Evolutionary conservation across 2,329 filamentous ascomycete species (phyloP).

Genomic region (Cyclaneusma minus): DNA sequence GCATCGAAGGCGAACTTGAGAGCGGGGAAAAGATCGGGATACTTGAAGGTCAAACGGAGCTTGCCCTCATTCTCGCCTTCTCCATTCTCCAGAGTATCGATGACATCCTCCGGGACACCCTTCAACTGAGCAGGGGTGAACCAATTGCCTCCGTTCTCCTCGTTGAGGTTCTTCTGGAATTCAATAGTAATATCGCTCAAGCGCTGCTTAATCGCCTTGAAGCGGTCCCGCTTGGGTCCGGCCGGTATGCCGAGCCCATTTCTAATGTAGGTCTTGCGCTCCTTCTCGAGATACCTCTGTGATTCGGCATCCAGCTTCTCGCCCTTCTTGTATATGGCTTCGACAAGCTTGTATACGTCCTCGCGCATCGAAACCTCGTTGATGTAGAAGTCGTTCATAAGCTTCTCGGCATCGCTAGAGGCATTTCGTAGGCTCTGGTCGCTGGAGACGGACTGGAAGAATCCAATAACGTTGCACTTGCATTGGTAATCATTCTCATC

Average conservation of each 20-base stretch:
- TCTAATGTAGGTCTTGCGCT: conserved; percentile 60
- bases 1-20: conserved; percentile 62
- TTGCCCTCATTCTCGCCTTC: conserved; percentile 58
- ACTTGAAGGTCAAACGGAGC: conserved; percentile 66
- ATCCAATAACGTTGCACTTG: conserved; percentile 50
- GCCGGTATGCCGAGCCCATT: conserved; percentile 61
- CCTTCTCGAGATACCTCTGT: conserved; percentile 58
- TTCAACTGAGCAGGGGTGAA: conserved; percentile 59
- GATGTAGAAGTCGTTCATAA: conserved; percentile 63
- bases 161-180: conserved; percentile 69
- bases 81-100: conserved; percentile 54
- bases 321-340: conserved; percentile 38
- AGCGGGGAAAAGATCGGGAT: conserved; percentile 64
- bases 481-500: conserved; percentile 51
- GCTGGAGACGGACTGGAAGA: conserved; percentile 66
- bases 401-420: conserved; percentile 59
- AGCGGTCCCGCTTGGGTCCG: conserved; percentile 56
- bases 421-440: conserved; percentile 56
- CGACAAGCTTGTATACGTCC: conserved; percentile 57
- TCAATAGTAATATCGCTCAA: conserved; percentile 59
- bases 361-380: conserved; percentile 71
- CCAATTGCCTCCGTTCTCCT: conserved; percentile 71
- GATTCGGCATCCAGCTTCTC: conserved; percentile 55
- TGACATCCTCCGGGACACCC: conserved; percentile 57
- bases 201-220: conserved; percentile 77